A percentile compares a stretch with the other conserved stretches of the same genome.
Evolutionary conservation across 768 basidiomycete genomes (phyloP).

Genomic region (Suillus brevipes): DNA sequence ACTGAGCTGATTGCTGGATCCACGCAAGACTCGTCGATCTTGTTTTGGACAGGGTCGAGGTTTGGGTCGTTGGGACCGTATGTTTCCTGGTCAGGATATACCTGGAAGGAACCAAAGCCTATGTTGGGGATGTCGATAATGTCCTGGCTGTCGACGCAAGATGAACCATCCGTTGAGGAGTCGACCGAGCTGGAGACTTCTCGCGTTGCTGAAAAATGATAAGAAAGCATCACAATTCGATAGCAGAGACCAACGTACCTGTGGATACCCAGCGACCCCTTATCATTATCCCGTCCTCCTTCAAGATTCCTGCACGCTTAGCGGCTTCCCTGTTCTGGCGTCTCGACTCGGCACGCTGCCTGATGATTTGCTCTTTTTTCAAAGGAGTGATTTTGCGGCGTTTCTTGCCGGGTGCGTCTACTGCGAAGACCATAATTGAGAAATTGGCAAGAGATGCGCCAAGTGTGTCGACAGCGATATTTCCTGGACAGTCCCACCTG

Average conservation of each 20-base stretch:
- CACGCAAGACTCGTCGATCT: slow-evolving; percentile 53
- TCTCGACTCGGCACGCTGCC: slow-evolving; percentile 48
- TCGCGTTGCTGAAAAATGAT: slow-evolving; percentile 40
- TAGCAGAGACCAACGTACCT: slow-evolving; percentile 32
- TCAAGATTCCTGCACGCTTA: slow-evolving; percentile 33
- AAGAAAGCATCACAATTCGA: slow-evolving; percentile 8
- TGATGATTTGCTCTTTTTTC: slow-evolving; percentile 47
- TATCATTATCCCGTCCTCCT: slow-evolving; percentile 45
- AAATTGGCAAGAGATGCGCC: no score
- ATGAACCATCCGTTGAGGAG: slow-evolving; percentile 59
- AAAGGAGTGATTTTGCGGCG: slow-evolving; percentile 41
- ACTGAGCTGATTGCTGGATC: slow-evolving; percentile 52
- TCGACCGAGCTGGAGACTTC: slow-evolving; percentile 49
- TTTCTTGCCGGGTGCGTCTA: slow-evolving; percentile 38
- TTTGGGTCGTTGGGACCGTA: slow-evolving; percentile 52
- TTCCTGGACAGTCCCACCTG: no score
- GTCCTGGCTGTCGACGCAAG: slow-evolving; percentile 67
- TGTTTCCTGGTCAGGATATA: slow-evolving; percentile 68
- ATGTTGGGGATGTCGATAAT: slow-evolving; percentile 57
- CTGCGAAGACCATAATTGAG: no score
- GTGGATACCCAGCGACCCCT: slow-evolving; percentile 63
- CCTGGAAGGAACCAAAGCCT: slow-evolving; percentile 59
- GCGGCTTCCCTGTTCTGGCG: slow-evolving; percentile 43
- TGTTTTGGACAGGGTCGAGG: slow-evolving; percentile 52
- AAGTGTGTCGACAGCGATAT: no score